Percentiles rank a stretch among this genome's conserved stretches.
These are phyloP conservation scores for Wickerhamomyces bisporus DNA, from an alignment of 805 yeast genomes.

Conservation along the genomic window DNA sequence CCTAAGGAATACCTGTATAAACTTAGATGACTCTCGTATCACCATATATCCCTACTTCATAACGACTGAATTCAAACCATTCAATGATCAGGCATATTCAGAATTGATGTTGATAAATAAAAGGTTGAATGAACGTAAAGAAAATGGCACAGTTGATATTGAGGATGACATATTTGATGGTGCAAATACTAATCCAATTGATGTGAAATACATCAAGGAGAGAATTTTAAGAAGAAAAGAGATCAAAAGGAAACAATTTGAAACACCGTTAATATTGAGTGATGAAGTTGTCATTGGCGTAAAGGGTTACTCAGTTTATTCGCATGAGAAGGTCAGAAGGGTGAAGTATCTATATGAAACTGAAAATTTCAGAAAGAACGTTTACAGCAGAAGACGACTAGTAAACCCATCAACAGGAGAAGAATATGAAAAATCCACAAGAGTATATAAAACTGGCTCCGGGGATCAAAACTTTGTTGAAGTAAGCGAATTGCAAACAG, in stretches of 20 bases:
- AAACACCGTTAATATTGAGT: slow-evolving; percentile 54
- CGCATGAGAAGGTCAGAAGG: slow-evolving; percentile 46
- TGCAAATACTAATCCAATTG: slow-evolving; percentile 38
- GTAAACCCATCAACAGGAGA: slow-evolving; percentile 39
- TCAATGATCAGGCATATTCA: slow-evolving; percentile 46
- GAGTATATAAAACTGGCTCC: slow-evolving; percentile 40
- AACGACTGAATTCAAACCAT: slow-evolving; percentile 29
- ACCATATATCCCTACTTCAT: slow-evolving; percentile 62
- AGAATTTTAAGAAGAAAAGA: slow-evolving; percentile 54
- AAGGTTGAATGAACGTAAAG: slow-evolving; percentile 12
- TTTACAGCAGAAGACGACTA: slow-evolving; percentile 39
- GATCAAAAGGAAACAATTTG: slow-evolving; percentile 56
- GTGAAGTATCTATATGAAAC: slow-evolving; percentile 49
- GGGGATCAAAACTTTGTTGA: slow-evolving; percentile 33
- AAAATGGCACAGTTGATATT: slow-evolving; percentile 9
- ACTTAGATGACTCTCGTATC: slow-evolving; percentile 49
- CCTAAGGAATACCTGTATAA: slow-evolving; percentile 54
- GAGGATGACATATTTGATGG: slow-evolving; percentile 28
- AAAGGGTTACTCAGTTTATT: slow-evolving; percentile 63
- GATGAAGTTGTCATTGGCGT: slow-evolving; percentile 57
- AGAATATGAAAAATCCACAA: slow-evolving; percentile 31
- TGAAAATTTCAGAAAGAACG: slow-evolving; percentile 47
- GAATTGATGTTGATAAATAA: slow-evolving; percentile 39
- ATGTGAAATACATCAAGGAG: slow-evolving; percentile 38
- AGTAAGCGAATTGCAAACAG: slow-evolving; percentile 32